Evolutionary conservation across 2,329 filamentous ascomycete species (phyloP).

Genomic region (Microdochium trichocladiopsis): DNA sequence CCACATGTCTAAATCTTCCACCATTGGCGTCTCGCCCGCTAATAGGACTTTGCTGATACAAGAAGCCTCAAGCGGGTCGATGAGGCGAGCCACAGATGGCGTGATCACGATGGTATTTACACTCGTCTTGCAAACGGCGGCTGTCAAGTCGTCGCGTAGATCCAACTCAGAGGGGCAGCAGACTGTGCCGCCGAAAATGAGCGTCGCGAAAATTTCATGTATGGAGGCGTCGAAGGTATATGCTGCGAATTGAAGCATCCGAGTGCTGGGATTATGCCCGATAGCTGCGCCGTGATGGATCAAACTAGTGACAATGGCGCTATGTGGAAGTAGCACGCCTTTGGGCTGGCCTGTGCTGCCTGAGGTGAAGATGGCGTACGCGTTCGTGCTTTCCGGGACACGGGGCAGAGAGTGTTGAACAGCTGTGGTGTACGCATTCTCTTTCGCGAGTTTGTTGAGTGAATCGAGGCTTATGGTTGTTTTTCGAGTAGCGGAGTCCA

Average conservation of each 20-base stretch:
- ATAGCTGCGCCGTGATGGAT: not conserved
- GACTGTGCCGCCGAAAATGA: constrained; percentile 34
- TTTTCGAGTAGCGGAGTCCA: not conserved
- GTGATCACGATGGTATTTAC: constrained; percentile 36
- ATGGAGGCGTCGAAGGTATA: constrained; percentile 37
- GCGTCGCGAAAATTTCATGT: constrained; percentile 26
- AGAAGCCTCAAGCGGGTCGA: constrained; percentile 12
- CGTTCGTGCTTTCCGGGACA: not conserved
- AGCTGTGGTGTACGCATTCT: not conserved
- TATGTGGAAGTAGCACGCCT: constrained; percentile 25
- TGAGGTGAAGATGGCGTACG: constrained; percentile 39
- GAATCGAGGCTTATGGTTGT: not conserved
- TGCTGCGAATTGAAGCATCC: constrained; percentile 30
- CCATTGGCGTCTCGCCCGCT: not conserved
- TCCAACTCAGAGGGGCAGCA: constrained; percentile 38
- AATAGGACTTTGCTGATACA: not conserved
- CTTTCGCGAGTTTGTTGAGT: not conserved
- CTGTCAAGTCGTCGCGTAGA: constrained; percentile 26
- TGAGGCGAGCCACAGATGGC: constrained; percentile 31
- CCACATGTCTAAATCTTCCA: not conserved
- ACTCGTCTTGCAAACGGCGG: constrained; percentile 16
- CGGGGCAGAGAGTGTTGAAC: not conserved
- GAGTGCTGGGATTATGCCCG: not conserved
- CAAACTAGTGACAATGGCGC: not conserved
- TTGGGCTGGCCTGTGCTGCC: constrained; percentile 42